These are phyloP conservation scores for Magnusiomyces fungicola DNA, from an alignment of 1,139 yeast genomes.

Conservation along the genomic window DNA sequence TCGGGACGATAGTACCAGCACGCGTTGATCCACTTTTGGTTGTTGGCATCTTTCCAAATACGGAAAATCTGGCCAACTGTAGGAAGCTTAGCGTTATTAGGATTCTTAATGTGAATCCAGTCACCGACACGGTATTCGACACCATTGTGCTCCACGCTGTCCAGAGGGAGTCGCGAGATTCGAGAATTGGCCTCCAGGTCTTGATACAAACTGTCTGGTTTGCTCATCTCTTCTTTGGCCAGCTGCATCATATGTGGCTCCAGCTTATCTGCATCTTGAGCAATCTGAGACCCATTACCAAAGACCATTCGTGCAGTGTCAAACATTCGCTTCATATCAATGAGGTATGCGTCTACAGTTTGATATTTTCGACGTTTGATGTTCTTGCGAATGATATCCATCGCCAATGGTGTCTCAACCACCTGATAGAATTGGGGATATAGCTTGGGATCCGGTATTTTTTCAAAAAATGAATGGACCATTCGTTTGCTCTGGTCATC, in stretches of 20 bases:
- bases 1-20: constrained; percentile 98
- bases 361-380: constrained; percentile 81
- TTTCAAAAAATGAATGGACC: constrained; percentile 62
- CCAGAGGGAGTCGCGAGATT: constrained; percentile 70
- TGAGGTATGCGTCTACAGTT: constrained; percentile 65
- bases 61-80: constrained; percentile 91
- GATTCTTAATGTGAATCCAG: constrained; percentile 84
- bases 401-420: constrained; percentile 65
- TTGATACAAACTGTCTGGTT: constrained; percentile 75
- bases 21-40: constrained; percentile 80
- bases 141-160: constrained; percentile 63
- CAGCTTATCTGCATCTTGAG: constrained; percentile 52
- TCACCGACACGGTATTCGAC: constrained; percentile 80
- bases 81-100: constrained; percentile 82
- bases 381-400: constrained; percentile 73
- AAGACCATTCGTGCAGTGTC: constrained; percentile 64
- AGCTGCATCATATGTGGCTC: constrained; percentile 55
- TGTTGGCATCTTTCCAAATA: constrained; percentile 80
- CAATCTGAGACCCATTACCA: constrained; percentile 49
- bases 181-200: constrained; percentile 45
- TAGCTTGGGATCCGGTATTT: constrained; percentile 64
- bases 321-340: constrained; percentile 70
- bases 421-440: constrained; percentile 62
- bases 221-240: constrained; percentile 64
- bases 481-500: constrained; percentile 45